Base-by-base conservation (phyloP, 208 protist species). In the Herpetomonas tarakana region DNA sequence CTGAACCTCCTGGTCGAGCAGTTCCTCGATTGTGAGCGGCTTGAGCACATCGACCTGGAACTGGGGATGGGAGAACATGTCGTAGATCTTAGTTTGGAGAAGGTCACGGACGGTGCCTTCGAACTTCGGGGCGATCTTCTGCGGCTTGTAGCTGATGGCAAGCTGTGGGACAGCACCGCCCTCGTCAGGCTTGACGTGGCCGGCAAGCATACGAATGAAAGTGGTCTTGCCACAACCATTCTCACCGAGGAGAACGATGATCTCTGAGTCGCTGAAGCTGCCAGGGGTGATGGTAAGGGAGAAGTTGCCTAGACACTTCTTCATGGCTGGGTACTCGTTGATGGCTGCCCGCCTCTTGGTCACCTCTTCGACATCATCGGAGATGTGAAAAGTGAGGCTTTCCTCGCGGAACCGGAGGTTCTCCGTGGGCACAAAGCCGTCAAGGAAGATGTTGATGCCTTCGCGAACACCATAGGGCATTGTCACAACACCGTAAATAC, bases 151-250 rank as follows among this genome's bases (percentile, higher is more conserved):
- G 59, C 93, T 98, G 58, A 99, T 94, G 58, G 97, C 93, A 24
- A 99, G 77, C 68, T 97, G 74, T 16, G 98, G 98, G 19, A 99
- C 81, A 52, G 90, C 63, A 7, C 54, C 83, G 51, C 62, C 68
- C 58, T 94, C 85, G 64, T 97, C 93, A 24, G 93, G 88, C 66
- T 93, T 89, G 55, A 89, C 66, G n/a, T 96, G 73, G 59, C 98
- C 98, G 26, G 98, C 98, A 1, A 99, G 76, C 82, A 99, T 97
- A 46, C 95, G 91, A 73, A 99, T 99, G 78, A 99, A 99, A 0
- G 98, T 99, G 11, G 98, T 99, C 83, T 99, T 99, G 62, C 99
- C 99, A 25, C 97, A 99, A 65, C 99, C 99, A 78, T 99, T 99
- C 76, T 99, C 94, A 55, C 99, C 99, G 3, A 99, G 86, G 54